phyloP scores from a whole-genome alignment of 2,329 filamentous ascomycete genomes.

The Mycosphaerella arachidis region DNA sequence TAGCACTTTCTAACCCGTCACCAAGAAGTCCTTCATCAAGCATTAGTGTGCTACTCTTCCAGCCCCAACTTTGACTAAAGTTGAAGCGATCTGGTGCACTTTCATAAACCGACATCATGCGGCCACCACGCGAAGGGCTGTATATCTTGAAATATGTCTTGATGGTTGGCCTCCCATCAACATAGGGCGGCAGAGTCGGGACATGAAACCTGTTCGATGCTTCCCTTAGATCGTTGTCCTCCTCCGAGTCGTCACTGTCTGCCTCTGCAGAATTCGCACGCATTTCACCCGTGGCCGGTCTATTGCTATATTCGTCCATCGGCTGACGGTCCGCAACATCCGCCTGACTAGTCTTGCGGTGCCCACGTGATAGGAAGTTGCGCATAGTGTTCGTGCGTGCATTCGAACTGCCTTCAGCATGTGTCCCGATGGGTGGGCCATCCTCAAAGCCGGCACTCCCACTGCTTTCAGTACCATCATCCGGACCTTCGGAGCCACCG shows the following conservation, averaged over 20 bases:
- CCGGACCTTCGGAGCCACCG: conserved; percentile 13
- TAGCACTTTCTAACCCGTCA: conserved; percentile 33
- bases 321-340: conserved; percentile 18
- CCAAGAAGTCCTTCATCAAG: conserved; percentile 44
- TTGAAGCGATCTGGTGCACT: conserved; percentile 56
- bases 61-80: conserved; percentile 58
- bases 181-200: conserved; percentile 50
- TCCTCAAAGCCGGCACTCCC: conserved; percentile 46
- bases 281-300: neutral
- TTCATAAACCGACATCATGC: conserved; percentile 57
- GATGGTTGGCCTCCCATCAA: conserved; percentile 54
- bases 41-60: conserved; percentile 58
- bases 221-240: conserved; percentile 22
- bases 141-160: conserved; percentile 61
- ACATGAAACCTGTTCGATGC: conserved; percentile 28
- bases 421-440: conserved; percentile 27
- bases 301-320: neutral
- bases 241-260: conserved; percentile 12
- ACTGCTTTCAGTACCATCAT: conserved; percentile 38
- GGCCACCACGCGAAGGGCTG: conserved; percentile 53
- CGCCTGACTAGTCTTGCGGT: conserved; percentile 27
- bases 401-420: conserved; percentile 7
- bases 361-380: conserved; percentile 25
- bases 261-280: neutral
- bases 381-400: conserved; percentile 22